Evolutionary conservation across 805 yeast genomes (phyloP), one percentile per base, ranked within the genome.

Genomic region (Pichia paraexigua): DNA sequence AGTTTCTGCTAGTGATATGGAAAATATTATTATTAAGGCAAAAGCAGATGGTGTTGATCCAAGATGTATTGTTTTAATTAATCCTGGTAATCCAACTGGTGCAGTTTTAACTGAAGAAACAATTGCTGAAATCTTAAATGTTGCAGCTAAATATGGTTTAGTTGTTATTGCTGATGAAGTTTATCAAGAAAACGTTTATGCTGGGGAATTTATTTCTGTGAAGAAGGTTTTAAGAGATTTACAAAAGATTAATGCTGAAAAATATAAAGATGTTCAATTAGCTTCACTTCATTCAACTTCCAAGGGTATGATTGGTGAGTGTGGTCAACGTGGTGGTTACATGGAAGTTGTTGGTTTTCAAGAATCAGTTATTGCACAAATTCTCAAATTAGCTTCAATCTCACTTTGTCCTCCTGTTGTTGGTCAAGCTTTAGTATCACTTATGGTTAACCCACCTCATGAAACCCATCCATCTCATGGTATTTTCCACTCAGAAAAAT

Each of bases 271-370:
- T 54, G 92, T 94, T 41, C 96, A 89, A 66, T 76, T 94, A 53
- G 97, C 95, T 2, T 91, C 98, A 1, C 73, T 94, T 59, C 98
- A 94, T 69, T 90, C 98, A n/a, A 89, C 96, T 43, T 92, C 98
- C 13, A 94, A 94, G 70, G 99, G 99, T 67, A 89, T 90, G 60
- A 79, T 89, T 56, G 99, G 99, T 56, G 99, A 94, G 71, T 94
- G 99, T 77, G 99, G 99, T 54, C 99, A 94, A 73, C 83, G 99
- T 71, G 99, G 98, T 61, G 99, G 99, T 7, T 94, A 91, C 74
- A 87, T 94, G 94, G 99, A 94, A 70, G 71, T 91, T 9, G 78
- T 84, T 12, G 97, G 97, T 1, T 87, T 94, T 69, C 72, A 77
- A 15, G 74, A 73, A 3, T 90, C 85, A 44, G 83, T 91, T 18